Percentiles rank a stretch among this genome's conserved stretches.
Conservation (phyloP, 2,329 filamentous ascomycete species). For the Mycocentrospora acerina region DNA sequence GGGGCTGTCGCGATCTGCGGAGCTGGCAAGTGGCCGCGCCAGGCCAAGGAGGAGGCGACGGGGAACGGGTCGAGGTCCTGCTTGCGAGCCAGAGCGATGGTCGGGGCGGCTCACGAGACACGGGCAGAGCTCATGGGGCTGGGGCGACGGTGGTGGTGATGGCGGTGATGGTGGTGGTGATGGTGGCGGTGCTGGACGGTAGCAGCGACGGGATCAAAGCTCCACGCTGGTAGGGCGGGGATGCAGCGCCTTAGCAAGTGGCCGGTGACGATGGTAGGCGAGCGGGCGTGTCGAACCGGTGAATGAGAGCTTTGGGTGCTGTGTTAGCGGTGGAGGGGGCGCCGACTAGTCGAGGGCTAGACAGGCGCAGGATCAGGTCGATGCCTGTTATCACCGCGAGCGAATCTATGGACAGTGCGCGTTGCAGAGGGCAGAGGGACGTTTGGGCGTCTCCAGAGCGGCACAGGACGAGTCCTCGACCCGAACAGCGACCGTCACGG, state of each 20-base stretch:
- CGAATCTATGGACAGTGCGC: not conserved
- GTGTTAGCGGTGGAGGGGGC: slow-evolving; percentile 19
- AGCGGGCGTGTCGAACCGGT: slow-evolving; percentile 27
- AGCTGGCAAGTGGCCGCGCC: slow-evolving; percentile 29
- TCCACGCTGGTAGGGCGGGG: slow-evolving; percentile 26
- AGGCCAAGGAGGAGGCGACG: slow-evolving; percentile 35
- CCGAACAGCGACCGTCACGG: too few relatives aligned
- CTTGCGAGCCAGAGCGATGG: slow-evolving; percentile 44
- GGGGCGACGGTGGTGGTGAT: slow-evolving; percentile 16
- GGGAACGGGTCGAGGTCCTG: slow-evolving; percentile 34
- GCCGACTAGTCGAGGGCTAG: slow-evolving; percentile 16
- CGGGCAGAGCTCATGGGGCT: slow-evolving; percentile 19
- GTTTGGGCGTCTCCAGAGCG: too few relatives aligned
- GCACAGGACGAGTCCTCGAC: too few relatives aligned
- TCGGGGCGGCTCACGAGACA: slow-evolving; percentile 22
- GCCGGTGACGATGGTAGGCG: slow-evolving; percentile 17
- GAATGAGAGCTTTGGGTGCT: slow-evolving; percentile 23
- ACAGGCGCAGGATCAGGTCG: slow-evolving; percentile 7
- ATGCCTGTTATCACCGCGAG: not conserved
- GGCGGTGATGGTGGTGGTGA: slow-evolving; percentile 22
- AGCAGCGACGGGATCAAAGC: too few relatives aligned
- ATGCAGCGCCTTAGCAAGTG: slow-evolving; percentile 25
- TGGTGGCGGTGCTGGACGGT: slow-evolving; percentile 29
- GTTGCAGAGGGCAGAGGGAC: not conserved
- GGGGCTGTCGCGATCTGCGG: slow-evolving; percentile 42